Percentiles rank a stretch among this genome's conserved stretches.
These are phyloP conservation scores for Yamadazyma sp. DNA, from an alignment of 805 yeast species.

Conservation along the genomic window DNA sequence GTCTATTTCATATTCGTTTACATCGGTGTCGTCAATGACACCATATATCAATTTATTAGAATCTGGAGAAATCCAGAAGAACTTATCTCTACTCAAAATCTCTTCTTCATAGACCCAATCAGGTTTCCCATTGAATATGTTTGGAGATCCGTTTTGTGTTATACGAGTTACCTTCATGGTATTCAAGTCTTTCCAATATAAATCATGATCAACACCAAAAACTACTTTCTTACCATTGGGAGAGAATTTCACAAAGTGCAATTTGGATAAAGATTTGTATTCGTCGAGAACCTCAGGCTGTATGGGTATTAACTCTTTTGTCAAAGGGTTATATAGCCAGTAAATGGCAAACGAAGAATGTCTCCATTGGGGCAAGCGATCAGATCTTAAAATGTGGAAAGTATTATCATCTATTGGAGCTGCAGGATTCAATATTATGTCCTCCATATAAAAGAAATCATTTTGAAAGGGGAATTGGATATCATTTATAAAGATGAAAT, in stretches of 20 bases:
- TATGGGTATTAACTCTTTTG: constrained; percentile 28
- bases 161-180: constrained; percentile 23
- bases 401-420: constrained; percentile 42
- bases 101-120: constrained; percentile 90
- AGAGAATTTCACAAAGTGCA: constrained; percentile 59
- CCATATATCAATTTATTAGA: constrained; percentile 55
- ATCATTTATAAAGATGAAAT: constrained; percentile 25
- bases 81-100: constrained; percentile 53
- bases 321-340: constrained; percentile 32
- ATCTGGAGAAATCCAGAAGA: constrained; percentile 74
- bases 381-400: constrained; percentile 53
- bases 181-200: constrained; percentile 45
- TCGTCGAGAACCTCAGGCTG: constrained; percentile 22
- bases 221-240: constrained; percentile 56
- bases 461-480: constrained; percentile 42
- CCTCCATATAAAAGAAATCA: constrained; percentile 26
- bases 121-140: constrained; percentile 63
- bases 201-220: constrained; percentile 54
- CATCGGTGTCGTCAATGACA: constrained; percentile 57
- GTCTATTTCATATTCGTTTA: constrained; percentile 50
- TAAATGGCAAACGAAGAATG: constrained; percentile 34
- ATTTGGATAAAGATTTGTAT: constrained; percentile 19
- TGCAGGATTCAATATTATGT: constrained; percentile 36
- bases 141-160: constrained; percentile 50
- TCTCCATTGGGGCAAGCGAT: constrained; percentile 43